Percentiles rank a stretch among this genome's conserved stretches.
Conservation (phyloP, 2,329 filamentous ascomycete genomes). For the Aspergillus ochraceus region DNA sequence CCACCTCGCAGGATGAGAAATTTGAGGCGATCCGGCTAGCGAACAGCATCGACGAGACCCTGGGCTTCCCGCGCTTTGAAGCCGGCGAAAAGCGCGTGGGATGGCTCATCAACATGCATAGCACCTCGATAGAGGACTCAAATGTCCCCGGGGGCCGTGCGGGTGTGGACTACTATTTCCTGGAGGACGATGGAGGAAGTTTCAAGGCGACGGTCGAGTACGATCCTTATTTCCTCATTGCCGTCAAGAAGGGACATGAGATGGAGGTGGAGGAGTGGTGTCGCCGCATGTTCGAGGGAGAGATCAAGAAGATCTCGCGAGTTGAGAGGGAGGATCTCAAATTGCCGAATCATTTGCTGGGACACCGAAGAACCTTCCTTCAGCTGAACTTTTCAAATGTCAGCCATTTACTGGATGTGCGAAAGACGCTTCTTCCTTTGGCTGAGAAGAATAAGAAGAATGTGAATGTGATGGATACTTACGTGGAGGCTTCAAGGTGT, state of each 20-base stretch:
- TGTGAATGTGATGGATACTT: slow-evolving; percentile 95
- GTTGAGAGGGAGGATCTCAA: slow-evolving; percentile 90
- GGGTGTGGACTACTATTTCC: slow-evolving; percentile 95
- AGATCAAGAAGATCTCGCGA: slow-evolving; percentile 74
- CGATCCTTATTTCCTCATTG: slow-evolving; percentile 93
- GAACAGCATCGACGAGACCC: slow-evolving; percentile 86
- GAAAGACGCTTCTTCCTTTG: slow-evolving; percentile 81
- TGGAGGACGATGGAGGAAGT: slow-evolving; percentile 80
- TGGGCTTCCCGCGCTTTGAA: slow-evolving; percentile 93
- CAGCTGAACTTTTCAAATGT: slow-evolving; percentile 88
- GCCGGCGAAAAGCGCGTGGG: slow-evolving; percentile 80
- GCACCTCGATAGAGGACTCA: slow-evolving; percentile 81
- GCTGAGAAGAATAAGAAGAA: slow-evolving; percentile 97
- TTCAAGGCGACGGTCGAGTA: slow-evolving; percentile 98
- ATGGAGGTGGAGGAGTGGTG: slow-evolving; percentile 96
- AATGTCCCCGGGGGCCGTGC: slow-evolving; percentile 80
- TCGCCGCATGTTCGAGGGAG: slow-evolving; percentile 72
- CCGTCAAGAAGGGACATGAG: slow-evolving; percentile 83
- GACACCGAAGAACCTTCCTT: slow-evolving; percentile 84
- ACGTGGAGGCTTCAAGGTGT: slow-evolving; percentile 89
- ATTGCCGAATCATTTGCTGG: slow-evolving; percentile 94
- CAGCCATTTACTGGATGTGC: slow-evolving; percentile 77
- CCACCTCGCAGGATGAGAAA: slow-evolving; percentile 88
- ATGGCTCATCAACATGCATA: slow-evolving; percentile 95
- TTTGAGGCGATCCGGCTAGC: slow-evolving; percentile 81